Conservation (phyloP, 2,329 filamentous ascomycete species). For the Trichoderma simmonsii region DNA sequence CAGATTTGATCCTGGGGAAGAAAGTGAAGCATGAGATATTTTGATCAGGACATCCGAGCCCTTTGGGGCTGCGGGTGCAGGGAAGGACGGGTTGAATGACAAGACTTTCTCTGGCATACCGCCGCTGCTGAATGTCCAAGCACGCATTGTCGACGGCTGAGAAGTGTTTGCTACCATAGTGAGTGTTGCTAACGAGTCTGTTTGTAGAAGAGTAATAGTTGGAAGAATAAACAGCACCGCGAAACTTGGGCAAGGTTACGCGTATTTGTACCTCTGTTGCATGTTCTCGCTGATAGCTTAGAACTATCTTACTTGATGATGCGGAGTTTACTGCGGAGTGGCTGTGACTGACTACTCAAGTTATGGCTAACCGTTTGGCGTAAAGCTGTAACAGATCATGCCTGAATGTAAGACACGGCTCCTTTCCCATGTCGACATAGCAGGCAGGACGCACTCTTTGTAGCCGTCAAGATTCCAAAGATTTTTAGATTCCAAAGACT, state of each 20-base stretch:
- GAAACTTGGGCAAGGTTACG: background rate
- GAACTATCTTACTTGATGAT: background rate
- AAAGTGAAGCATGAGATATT: background rate
- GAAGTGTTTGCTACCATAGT: background rate
- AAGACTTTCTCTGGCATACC: background rate
- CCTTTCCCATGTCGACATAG: background rate
- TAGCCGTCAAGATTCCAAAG: background rate
- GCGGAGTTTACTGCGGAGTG: background rate
- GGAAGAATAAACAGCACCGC: background rate
- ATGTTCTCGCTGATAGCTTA: background rate
- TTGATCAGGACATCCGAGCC: background rate
- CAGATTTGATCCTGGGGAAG: background rate
- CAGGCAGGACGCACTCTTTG: background rate
- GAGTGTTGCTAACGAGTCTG: background rate
- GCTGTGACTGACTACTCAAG: background rate
- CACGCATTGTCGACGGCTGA: background rate
- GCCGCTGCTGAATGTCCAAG: background rate
- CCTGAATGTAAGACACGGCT: background rate
- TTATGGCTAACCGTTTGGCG: background rate
- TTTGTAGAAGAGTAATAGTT: background rate
- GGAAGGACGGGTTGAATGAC: background rate
- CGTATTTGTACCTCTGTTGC: background rate
- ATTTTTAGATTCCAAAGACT: background rate
- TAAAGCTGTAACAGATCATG: background rate
- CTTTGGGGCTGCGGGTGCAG: background rate